phyloP scores from a whole-genome alignment of 2,329 filamentous ascomycete genomes.

The Fonsecaea erecta region DNA sequence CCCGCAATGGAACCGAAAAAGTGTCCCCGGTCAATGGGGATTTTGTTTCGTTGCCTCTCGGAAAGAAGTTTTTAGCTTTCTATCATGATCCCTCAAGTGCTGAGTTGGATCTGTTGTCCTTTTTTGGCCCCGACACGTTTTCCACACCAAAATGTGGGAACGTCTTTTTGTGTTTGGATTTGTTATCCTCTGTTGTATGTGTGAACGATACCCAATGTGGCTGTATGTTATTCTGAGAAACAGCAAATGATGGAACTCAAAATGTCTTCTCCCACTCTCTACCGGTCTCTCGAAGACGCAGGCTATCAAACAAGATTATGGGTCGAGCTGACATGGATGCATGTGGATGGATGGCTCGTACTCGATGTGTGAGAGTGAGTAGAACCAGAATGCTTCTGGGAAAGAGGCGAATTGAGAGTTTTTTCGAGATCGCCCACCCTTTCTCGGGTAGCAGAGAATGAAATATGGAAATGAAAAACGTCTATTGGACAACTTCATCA shows the following conservation, averaged over 20 bases:
- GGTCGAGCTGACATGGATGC: slow-evolving; percentile 3
- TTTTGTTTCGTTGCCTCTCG: background rate
- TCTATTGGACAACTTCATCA: background rate
- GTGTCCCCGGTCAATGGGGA: background rate
- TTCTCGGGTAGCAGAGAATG: background rate
- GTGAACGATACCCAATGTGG: slow-evolving; percentile 34
- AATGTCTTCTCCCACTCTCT: too few species aligned
- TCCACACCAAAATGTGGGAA: too few species aligned
- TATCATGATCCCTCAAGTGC: slow-evolving; percentile 38
- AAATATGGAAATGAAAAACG: background rate
- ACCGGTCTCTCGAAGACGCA: slow-evolving; percentile 34
- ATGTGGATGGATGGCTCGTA: too few species aligned
- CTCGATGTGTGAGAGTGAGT: too few species aligned
- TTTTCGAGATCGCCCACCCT: background rate
- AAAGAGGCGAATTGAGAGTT: background rate
- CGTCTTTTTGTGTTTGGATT: too few species aligned
- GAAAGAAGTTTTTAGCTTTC: slow-evolving; percentile 25
- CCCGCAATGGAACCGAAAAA: background rate
- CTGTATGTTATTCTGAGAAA: slow-evolving; percentile 29
- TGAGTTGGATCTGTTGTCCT: slow-evolving; percentile 34
- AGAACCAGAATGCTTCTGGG: background rate
- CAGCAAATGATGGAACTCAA: slow-evolving; percentile 10
- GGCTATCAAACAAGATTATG: background rate
- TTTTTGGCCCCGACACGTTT: slow-evolving; percentile 9
- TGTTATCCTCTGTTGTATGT: slow-evolving; percentile 25